Percentiles rank a stretch among this genome's conserved stretches.
Conservation (phyloP, 768 basidiomycete species). For the Naganishia antarctica region DNA sequence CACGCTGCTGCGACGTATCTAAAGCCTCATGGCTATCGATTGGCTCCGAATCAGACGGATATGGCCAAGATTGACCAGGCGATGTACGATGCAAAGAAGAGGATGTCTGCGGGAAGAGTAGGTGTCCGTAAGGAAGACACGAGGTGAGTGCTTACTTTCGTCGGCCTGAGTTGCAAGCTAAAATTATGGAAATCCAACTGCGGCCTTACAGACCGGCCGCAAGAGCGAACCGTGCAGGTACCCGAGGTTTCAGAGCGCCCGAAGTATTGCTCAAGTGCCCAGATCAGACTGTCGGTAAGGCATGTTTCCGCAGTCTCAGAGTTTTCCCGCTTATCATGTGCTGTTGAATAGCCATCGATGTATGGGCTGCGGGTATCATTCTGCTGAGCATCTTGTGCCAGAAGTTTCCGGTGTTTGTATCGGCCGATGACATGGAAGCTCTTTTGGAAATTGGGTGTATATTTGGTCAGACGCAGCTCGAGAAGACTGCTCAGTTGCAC, state of each 20-base stretch:
- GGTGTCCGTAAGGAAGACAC: slow-evolving; percentile 47
- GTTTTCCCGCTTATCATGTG: slow-evolving; percentile 8
- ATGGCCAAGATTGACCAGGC: slow-evolving; percentile 50
- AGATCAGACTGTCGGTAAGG: slow-evolving; percentile 82
- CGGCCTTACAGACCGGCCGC: slow-evolving; percentile 60
- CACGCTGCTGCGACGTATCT: slow-evolving; percentile 65
- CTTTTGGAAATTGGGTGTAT: slow-evolving; percentile 89
- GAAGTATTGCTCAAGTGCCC: slow-evolving; percentile 92
- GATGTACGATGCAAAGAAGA: slow-evolving; percentile 44
- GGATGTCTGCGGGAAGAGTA: slow-evolving; percentile 41
- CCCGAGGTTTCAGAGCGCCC: slow-evolving; percentile 91
- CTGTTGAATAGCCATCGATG: slow-evolving; percentile 71
- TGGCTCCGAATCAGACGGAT: slow-evolving; percentile 51
- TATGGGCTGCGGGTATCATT: slow-evolving; percentile 93
- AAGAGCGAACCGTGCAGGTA: slow-evolving; percentile 94
- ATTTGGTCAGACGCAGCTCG: slow-evolving; percentile 75
- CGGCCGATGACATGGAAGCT: slow-evolving; percentile 89
- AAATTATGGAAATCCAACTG: too few relatives aligned
- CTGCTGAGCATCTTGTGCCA: slow-evolving; percentile 83
- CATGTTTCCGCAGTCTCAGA: slow-evolving; percentile 2
- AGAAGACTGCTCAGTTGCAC: slow-evolving; percentile 77
- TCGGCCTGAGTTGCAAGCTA: too few relatives aligned
- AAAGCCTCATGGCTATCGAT: slow-evolving; percentile 65
- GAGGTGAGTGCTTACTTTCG: slow-evolving; percentile 27
- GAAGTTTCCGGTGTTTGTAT: slow-evolving; percentile 91